These are phyloP conservation scores for Phlebiopsis flavidoalba DNA, from an alignment of 768 basidiomycete genomes.

Conservation along the genomic window DNA sequence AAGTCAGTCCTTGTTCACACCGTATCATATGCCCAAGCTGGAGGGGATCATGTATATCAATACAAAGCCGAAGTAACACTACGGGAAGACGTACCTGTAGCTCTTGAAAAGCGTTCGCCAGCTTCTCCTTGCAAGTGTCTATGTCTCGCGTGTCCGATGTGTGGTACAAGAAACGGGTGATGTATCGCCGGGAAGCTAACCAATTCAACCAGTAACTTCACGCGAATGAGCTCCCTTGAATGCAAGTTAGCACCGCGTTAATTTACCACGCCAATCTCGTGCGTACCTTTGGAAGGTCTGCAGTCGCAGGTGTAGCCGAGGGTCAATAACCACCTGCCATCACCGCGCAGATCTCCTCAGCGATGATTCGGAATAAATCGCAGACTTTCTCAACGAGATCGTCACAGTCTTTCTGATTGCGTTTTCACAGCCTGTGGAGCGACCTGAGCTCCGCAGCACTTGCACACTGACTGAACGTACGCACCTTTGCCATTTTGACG, in stretches of 20 bases:
- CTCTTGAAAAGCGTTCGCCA: not conserved
- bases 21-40: not conserved
- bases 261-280: not conserved
- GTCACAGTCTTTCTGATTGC: not conserved
- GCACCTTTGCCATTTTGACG: not conserved
- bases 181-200: not conserved
- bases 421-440: not conserved
- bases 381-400: not conserved
- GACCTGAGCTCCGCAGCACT: not conserved
- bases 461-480: not conserved
- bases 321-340: not conserved
- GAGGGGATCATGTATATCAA: not conserved
- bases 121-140: not conserved
- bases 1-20: not conserved
- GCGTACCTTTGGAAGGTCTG: not conserved
- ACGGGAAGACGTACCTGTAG: not conserved
- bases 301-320: not conserved
- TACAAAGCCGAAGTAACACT: not conserved
- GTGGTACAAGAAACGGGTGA: not conserved
- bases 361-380: not conserved
- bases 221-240: not conserved
- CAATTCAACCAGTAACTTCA: not conserved
- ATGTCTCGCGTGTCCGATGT: not conserved
- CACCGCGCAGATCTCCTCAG: not conserved
- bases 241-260: not conserved